Evolutionary conservation across 495 filamentous ascomycete genomes (phyloP), one percentile per base, ranked within the genome.

Genomic region (Darksidea phi): DNA sequence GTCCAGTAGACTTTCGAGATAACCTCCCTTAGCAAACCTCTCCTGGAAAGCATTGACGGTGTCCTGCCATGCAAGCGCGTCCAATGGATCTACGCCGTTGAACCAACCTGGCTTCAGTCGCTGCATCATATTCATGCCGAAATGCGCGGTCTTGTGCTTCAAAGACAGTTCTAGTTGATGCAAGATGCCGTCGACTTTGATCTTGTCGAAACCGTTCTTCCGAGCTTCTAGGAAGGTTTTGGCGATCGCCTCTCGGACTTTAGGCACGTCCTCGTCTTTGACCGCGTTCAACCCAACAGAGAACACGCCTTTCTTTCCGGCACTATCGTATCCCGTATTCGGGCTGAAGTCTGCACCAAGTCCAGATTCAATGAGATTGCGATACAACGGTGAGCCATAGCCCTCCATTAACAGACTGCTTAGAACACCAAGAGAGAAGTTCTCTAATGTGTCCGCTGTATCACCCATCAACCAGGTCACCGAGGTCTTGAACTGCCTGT

Each of bases 141-240:
- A 97, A 64, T 88, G 88, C 34, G 94, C 88, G 0, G 90, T 96
- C 75, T 97, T 97, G 74, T 97, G 93, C 69, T 96, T 95, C 23
- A 97, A 76, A 10, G 84, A 79, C 34, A 98, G 79, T 68, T 98
- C 94, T 10, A 97, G 78, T 73, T 96, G 91, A 72, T 98, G 94
- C 38, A 97, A 80, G 67, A 94, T 87, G 17, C 94, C 94, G 58
- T 95, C 90, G 37, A 97, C 86, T 73, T 67, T 98, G 62, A 84
- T 83, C 62, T 84, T 80, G 38, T 91, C 90, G 69, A 98, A 97
- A 1, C 94, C 91, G 41, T 84, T 86, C 7, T 81, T 70, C 28
- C 85, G 78, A 15, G 83, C 78, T 12, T 87, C 83, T 37, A 76
- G 75, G 57, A 95, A 79, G 24, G 88, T 86, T 17, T 83, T 81